These are phyloP conservation scores for Fusarium sp. DNA, from an alignment of 2,329 filamentous ascomycete species.

Conservation along the genomic window DNA sequence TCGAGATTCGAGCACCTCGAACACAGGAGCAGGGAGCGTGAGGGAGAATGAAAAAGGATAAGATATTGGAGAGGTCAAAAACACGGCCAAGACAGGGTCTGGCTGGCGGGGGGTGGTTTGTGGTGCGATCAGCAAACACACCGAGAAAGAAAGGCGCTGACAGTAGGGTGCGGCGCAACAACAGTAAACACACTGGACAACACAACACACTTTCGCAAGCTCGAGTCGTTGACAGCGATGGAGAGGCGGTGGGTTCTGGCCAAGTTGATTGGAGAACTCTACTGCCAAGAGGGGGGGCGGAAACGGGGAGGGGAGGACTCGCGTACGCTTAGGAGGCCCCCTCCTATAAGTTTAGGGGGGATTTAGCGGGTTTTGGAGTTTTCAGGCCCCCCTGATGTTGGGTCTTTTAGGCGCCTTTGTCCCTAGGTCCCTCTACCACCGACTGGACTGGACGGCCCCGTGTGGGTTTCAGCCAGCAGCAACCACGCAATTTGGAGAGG, in stretches of 20 bases:
- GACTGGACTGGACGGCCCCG: neutral
- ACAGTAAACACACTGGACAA: conserved; percentile 6
- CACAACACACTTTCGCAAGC: neutral
- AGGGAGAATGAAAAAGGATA: conserved; percentile 7
- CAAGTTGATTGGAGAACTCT: conserved; percentile 39
- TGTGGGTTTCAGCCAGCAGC: conserved; percentile 4
- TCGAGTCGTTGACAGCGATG: conserved; percentile 29
- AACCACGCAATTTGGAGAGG: conserved; percentile 24
- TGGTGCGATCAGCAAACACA: conserved; percentile 35
- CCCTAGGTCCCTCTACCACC: neutral
- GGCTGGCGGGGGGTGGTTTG: conserved; percentile 35
- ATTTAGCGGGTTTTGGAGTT: conserved; percentile 14
- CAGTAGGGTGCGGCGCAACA: conserved; percentile 28
- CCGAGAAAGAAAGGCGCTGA: conserved; percentile 15
- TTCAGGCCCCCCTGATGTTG: conserved; percentile 3
- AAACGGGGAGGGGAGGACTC: conserved; percentile 19
- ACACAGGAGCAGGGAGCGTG: conserved; percentile 11
- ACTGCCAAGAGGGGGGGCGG: conserved; percentile 29
- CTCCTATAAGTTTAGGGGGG: conserved; percentile 33
- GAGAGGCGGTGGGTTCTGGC: conserved; percentile 40
- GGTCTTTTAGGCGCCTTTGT: neutral
- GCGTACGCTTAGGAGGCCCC: conserved; percentile 10
- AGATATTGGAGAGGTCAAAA: conserved; percentile 15
- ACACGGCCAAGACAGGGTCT: conserved; percentile 34
- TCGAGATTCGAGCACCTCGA: conserved; percentile 32